Evolutionary conservation across 2,329 filamentous ascomycete genomes (phyloP), one percentile per base, ranked within the genome.

Genomic region (Cladophialophora psammophila): DNA sequence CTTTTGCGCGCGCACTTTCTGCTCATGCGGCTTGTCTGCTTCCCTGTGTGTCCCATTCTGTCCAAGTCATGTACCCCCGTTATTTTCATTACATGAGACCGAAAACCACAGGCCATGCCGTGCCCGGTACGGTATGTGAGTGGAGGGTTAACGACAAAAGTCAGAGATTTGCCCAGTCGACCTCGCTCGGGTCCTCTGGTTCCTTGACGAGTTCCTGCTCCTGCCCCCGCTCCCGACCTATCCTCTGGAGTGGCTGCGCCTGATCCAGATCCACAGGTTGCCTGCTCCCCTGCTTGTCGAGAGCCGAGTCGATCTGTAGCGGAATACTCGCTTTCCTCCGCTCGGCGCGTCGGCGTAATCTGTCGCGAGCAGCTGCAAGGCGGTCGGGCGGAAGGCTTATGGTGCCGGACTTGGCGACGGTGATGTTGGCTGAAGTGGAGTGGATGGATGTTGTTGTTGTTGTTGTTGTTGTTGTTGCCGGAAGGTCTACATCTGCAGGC

Each of bases 151-250:
- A 26, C 40, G n/a, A 42, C 3, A 15, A 42, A 2, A 12, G 2
- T 42, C 42, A 65, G 32, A 72, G 53, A 58, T 65, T 64, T 8
- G 60, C 57, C 71, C 71, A 72, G 52, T 72, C 71, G 18, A 72
- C 36, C 36, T 62, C 50, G 52, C 71, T 72, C 63, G 69, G 65
- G 9, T 72, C 71, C 9, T 58, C 66, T 10, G 18, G 4, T 31
- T 42, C 26, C 18, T 15, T 9, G 10, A 26, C 52, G 18, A 53
- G 38, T 9, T 52, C 58, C 36, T 9, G 26, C 56, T 54, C 42
- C 18, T 9, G 15, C 55, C 10, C 12, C 1, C 3, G 2, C 53
- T 9, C 32, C 38, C 10, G 35, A 5, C 13, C 15, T 5, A 4
- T 42, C 40, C 15, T 20, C 45, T 10, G 10, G 8, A 26, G 18